Evolutionary conservation across 495 filamentous ascomycete genomes (phyloP).

Genomic region (Penicillium steckii): DNA sequence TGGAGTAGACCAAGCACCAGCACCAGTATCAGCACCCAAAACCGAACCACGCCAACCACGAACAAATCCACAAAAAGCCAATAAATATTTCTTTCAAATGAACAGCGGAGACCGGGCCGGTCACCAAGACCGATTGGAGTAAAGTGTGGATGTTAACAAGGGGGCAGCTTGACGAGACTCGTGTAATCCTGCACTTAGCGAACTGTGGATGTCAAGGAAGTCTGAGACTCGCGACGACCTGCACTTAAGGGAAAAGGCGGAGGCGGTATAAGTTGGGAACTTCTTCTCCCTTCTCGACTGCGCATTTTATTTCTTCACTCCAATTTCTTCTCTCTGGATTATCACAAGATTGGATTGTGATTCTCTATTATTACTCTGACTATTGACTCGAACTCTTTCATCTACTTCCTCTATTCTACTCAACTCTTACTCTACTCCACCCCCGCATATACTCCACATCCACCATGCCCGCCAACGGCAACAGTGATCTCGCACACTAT

Average conservation of each 20-base stretch:
- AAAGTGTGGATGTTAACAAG: conserved; percentile 1
- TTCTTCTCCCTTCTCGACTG: conserved; percentile 9
- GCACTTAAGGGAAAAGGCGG: conserved; percentile 66
- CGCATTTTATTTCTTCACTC: conserved; percentile 9
- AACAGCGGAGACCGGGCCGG: conserved; percentile 5
- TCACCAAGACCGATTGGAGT: conserved; percentile 8
- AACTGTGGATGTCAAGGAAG: conserved; percentile 18
- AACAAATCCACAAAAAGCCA: neutral
- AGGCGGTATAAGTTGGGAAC: neutral
- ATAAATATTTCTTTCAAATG: neutral
- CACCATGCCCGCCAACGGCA: conserved; percentile 44
- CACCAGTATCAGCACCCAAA: too few species aligned
- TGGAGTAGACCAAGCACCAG: too few species aligned
- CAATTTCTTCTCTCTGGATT: conserved; percentile 4
- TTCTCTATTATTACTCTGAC: neutral
- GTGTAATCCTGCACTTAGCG: conserved; percentile 43
- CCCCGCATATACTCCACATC: conserved; percentile 5
- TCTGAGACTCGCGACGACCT: conserved; percentile 50
- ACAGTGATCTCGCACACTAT: conserved; percentile 51
- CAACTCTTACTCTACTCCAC: neutral
- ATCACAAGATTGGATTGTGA: neutral
- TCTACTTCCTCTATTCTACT: neutral
- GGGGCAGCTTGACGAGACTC: conserved; percentile 1
- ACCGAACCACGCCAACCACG: too few species aligned
- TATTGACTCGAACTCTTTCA: neutral